A percentile compares a stretch with the other conserved stretches of the same genome.
Evolutionary conservation across 2,329 filamentous ascomycete species (phyloP).

Genomic region (Xylaria arbuscula): DNA sequence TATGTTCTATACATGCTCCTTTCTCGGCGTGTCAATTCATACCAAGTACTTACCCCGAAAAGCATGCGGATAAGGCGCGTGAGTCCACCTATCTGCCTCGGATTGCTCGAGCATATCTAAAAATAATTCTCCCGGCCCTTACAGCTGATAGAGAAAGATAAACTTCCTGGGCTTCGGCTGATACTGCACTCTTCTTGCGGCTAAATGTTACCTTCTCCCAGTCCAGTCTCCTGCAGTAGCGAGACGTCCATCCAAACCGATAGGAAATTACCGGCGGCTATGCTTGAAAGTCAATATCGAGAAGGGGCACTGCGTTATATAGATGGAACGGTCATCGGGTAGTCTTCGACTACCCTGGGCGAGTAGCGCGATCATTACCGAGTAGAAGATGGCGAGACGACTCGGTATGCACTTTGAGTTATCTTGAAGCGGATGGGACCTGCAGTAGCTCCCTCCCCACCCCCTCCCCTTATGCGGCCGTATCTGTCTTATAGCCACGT

Average conservation of each 20-base stretch:
- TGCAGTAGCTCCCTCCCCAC: background rate
- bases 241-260: constrained; percentile 7
- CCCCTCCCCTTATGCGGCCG: background rate
- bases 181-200: constrained; percentile 28
- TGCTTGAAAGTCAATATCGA: constrained; percentile 19
- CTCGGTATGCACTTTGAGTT: background rate
- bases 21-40: too few relatives aligned
- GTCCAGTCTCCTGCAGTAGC: constrained; percentile 7
- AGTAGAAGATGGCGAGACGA: constrained; percentile 19
- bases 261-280: constrained; percentile 23
- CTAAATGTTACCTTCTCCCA: constrained; percentile 30
- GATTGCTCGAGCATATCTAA: background rate
- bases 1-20: background rate
- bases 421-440: background rate
- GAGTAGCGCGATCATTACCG: background rate
- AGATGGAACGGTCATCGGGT: background rate
- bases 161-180: constrained; percentile 17
- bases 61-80: background rate
- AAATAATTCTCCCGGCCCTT: background rate
- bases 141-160: background rate
- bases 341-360: background rate
- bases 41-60: too few relatives aligned
- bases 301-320: background rate
- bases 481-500: constrained; percentile 2
- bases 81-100: background rate